Conservation (phyloP, 805 yeast genomes). For the Schwanniomyces occidentalis region DNA sequence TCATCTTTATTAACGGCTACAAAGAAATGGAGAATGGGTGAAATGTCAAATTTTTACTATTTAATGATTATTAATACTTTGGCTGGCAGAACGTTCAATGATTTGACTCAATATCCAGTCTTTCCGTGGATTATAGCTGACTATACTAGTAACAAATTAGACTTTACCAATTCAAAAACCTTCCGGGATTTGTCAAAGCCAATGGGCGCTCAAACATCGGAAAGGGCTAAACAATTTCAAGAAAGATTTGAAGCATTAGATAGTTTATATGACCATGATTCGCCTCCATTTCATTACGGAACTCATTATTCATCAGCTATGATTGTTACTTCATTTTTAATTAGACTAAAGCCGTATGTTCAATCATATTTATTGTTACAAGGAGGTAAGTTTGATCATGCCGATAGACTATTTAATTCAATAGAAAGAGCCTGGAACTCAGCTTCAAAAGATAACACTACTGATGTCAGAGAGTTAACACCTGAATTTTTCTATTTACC, state of each 20-base stretch:
- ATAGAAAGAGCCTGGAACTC: constrained; percentile 79
- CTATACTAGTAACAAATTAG: constrained; percentile 69
- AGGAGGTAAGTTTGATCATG: constrained; percentile 88
- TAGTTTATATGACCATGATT: constrained; percentile 53
- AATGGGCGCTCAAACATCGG: constrained; percentile 81
- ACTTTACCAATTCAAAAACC: constrained; percentile 57
- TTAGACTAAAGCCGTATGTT: constrained; percentile 77
- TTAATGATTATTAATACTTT: constrained; percentile 76
- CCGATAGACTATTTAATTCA: constrained; percentile 77
- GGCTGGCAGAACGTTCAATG: constrained; percentile 89
- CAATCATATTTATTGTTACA: constrained; percentile 76
- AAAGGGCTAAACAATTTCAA: constrained; percentile 60
- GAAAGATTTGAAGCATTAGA: constrained; percentile 73
- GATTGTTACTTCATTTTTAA: constrained; percentile 83
- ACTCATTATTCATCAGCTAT: constrained; percentile 93
- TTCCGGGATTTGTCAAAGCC: constrained; percentile 82
- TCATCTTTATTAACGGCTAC: constrained; percentile 49
- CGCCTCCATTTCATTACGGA: constrained; percentile 88
- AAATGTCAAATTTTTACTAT: constrained; percentile 80
- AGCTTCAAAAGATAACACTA: constrained; percentile 74
- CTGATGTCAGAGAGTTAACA: constrained; percentile 83
- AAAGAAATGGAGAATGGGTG: constrained; percentile 72
- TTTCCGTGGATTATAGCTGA: constrained; percentile 92
- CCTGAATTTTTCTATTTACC: constrained; percentile 87
- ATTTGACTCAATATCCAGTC: constrained; percentile 85